A percentile compares a stretch with the other conserved stretches of the same genome.
phyloP scores from a whole-genome alignment of 1,284 basidiomycete genomes.

The Gomphus bonarii region DNA sequence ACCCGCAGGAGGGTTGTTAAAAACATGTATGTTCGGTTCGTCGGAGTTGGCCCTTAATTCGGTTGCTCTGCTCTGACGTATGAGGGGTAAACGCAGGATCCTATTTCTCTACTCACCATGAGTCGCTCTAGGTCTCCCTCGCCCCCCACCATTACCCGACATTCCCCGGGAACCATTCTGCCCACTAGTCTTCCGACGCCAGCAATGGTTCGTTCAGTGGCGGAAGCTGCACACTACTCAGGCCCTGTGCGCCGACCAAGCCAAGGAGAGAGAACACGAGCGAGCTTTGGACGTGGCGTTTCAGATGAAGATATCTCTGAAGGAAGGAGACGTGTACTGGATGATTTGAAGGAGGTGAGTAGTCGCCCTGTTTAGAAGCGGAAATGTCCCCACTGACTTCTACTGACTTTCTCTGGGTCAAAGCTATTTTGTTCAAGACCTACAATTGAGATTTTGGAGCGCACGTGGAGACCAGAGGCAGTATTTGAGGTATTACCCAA shows the following conservation, averaged over 20 bases:
- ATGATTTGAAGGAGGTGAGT: conserved; percentile 41
- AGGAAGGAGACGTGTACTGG: conserved; percentile 29
- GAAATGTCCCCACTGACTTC: not conserved
- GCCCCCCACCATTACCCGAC: conserved; percentile 35
- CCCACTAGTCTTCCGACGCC: conserved; percentile 29
- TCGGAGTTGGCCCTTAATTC: not conserved
- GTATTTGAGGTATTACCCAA: conserved; percentile 41
- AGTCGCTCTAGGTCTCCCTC: conserved; percentile 16
- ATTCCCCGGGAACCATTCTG: conserved; percentile 29
- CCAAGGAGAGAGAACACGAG: conserved; percentile 17
- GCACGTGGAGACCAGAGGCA: conserved; percentile 49
- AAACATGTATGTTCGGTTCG: not conserved
- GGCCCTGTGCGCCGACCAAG: conserved; percentile 22
- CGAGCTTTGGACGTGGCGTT: conserved; percentile 12
- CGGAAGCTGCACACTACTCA: conserved; percentile 48
- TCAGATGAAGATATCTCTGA: conserved; percentile 20
- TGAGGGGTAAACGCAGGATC: not conserved
- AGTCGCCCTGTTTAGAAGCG: not conserved
- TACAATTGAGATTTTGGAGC: conserved; percentile 42
- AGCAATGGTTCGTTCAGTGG: conserved; percentile 43
- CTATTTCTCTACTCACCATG: not conserved
- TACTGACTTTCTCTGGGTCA: not conserved
- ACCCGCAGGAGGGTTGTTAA: not conserved
- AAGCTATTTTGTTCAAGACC: conserved; percentile 48
- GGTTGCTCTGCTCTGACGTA: conserved; percentile 11